These are phyloP conservation scores for Penicillium pancosmium DNA, from an alignment of 495 filamentous ascomycete genomes.

Conservation along the genomic window DNA sequence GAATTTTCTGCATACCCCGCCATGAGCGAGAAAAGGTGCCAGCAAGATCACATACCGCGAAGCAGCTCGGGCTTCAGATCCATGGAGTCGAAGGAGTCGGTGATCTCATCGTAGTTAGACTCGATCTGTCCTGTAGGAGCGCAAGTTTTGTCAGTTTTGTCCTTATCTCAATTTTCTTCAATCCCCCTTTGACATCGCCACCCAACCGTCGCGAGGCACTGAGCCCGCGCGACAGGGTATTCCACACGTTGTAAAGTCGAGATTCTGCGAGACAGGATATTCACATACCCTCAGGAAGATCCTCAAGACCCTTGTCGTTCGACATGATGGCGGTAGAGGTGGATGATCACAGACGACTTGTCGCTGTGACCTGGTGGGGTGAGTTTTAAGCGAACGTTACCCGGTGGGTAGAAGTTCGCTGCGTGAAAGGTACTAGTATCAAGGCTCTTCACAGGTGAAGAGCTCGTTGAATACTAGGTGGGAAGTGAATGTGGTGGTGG, in stretches of 20 bases:
- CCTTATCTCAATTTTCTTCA: slow-evolving; percentile 1
- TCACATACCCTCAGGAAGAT: slow-evolving; percentile 82
- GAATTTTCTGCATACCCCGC: slow-evolving; percentile 28
- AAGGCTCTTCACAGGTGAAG: slow-evolving; percentile 39
- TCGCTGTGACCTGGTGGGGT: slow-evolving; percentile 61
- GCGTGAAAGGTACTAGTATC: slow-evolving; percentile 40
- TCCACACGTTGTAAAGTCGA: not conserved
- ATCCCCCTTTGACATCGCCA: slow-evolving; percentile 24
- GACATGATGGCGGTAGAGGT: slow-evolving; percentile 84
- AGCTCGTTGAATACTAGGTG: slow-evolving; percentile 30
- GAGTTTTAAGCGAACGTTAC: slow-evolving; percentile 43
- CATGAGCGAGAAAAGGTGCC: slow-evolving; percentile 13
- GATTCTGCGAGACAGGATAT: not conserved
- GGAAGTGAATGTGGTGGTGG: slow-evolving; percentile 34
- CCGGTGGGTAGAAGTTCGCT: slow-evolving; percentile 31
- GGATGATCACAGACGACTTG: slow-evolving; percentile 70
- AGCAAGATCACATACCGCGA: slow-evolving; percentile 69
- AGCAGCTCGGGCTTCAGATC: slow-evolving; percentile 94
- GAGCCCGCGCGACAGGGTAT: slow-evolving; percentile 4
- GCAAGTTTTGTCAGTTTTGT: slow-evolving; percentile 29
- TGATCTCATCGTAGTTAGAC: slow-evolving; percentile 99
- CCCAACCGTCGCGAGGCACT: slow-evolving; percentile 16
- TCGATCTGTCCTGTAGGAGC: slow-evolving; percentile 84
- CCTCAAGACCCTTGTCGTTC: slow-evolving; percentile 92
- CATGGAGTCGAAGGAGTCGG: slow-evolving; percentile 99